Conservation (phyloP, 2,329 filamentous ascomycete species). For the Teratosphaeria zuluensis region DNA sequence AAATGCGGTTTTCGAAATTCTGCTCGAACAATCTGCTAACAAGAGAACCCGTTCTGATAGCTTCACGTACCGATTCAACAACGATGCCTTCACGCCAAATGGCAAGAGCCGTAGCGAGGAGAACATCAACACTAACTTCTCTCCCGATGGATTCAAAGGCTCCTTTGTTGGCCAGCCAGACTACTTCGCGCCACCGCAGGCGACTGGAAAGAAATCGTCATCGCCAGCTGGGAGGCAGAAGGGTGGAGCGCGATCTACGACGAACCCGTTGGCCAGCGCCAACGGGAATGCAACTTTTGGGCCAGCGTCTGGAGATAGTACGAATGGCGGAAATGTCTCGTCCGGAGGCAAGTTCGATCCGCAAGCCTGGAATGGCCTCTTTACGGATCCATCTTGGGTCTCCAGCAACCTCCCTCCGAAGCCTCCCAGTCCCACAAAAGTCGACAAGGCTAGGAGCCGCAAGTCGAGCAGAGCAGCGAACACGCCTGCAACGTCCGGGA, state of each 20-base stretch:
- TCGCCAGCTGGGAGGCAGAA: background rate
- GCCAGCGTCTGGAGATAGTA: background rate
- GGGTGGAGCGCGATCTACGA: background rate
- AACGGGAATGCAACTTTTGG: background rate
- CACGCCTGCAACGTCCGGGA: conserved; percentile 6
- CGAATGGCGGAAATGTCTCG: background rate
- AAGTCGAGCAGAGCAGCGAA: conserved; percentile 15
- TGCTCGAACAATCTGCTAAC: conserved; percentile 15
- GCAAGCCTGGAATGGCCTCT: conserved; percentile 30
- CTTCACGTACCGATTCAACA: conserved; percentile 22
- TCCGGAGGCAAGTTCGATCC: background rate
- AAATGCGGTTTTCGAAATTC: background rate
- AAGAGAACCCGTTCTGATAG: conserved; percentile 10
- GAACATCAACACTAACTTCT: conserved; percentile 41
- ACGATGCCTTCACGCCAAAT: conserved; percentile 16
- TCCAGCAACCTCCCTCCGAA: conserved; percentile 3
- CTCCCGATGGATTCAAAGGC: conserved; percentile 36
- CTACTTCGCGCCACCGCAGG: conserved; percentile 26
- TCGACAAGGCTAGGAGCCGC: conserved; percentile 20
- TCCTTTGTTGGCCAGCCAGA: conserved; percentile 34
- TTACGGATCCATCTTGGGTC: conserved; percentile 33
- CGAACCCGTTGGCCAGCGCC: background rate
- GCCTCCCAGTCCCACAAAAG: conserved; percentile 11
- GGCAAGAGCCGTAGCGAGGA: conserved; percentile 40
- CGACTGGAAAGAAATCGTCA: background rate